A percentile compares a stretch with the other conserved stretches of the same genome.
Conservation (phyloP, 1,139 yeast genomes). For the Geotrichum australiense region DNA sequence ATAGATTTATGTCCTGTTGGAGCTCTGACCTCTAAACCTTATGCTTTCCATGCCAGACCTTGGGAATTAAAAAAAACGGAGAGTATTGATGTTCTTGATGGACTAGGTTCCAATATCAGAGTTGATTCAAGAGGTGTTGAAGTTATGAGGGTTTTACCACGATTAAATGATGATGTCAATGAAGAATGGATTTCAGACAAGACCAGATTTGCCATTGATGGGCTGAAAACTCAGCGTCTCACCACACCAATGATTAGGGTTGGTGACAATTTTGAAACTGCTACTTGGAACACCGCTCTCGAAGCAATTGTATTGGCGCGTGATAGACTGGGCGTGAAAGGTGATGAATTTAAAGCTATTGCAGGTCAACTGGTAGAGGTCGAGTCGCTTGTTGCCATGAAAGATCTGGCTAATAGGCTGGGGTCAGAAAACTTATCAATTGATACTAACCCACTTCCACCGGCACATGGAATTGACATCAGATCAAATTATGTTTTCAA, state of each 20-base stretch:
- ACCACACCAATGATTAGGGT: slow-evolving; percentile 73
- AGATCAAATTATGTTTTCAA: slow-evolving; percentile 78
- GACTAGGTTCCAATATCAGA: slow-evolving; percentile 73
- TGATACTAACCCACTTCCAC: slow-evolving; percentile 54
- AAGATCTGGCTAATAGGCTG: slow-evolving; percentile 68
- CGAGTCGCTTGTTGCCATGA: slow-evolving; percentile 74
- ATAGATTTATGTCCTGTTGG: slow-evolving; percentile 91
- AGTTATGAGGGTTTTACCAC: slow-evolving; percentile 82
- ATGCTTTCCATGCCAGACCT: slow-evolving; percentile 86
- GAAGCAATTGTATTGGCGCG: slow-evolving; percentile 62
- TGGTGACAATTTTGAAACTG: slow-evolving; percentile 64
- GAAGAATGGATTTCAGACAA: slow-evolving; percentile 93
- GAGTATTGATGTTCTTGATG: slow-evolving; percentile 81
- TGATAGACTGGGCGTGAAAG: slow-evolving; percentile 51
- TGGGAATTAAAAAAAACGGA: slow-evolving; percentile 93
- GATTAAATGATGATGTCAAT: slow-evolving; percentile 79
- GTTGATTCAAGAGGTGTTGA: slow-evolving; percentile 85
- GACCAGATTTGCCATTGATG: slow-evolving; percentile 81
- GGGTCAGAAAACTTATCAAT: slow-evolving; percentile 79
- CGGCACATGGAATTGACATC: slow-evolving; percentile 64
- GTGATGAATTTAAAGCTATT: slow-evolving; percentile 70
- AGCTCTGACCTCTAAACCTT: slow-evolving; percentile 84
- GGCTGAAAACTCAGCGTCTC: slow-evolving; percentile 77
- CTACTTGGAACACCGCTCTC: slow-evolving; percentile 86
- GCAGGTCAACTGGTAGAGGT: slow-evolving; percentile 82